Evolutionary conservation across 371 early-diverging fungal genomes (phyloP).

Genomic region (Mortierella sp.): DNA sequence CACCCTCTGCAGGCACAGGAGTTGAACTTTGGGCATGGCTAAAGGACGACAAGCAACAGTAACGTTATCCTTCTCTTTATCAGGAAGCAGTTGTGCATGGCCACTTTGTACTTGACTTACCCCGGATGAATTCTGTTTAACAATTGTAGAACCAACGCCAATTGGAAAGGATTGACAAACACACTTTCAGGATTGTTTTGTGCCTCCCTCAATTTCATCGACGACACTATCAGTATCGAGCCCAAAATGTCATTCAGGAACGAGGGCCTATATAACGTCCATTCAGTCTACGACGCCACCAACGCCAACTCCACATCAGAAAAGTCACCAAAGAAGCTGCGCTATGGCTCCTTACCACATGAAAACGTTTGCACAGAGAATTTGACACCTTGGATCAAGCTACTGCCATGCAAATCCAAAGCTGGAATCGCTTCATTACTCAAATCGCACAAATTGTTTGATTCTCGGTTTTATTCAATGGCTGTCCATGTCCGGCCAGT

Average conservation of each 20-base stretch:
- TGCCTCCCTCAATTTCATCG: constrained; percentile 95
- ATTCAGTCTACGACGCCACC: constrained; percentile 2
- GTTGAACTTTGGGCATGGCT: constrained; percentile 89
- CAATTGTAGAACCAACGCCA: constrained; percentile 65
- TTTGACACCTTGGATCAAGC: constrained; percentile 96
- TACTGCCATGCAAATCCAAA: constrained; percentile 93
- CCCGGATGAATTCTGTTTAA: not conserved
- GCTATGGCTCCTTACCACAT: constrained; percentile 87
- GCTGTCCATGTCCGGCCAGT: constrained; percentile 72
- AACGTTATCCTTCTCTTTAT: not conserved
- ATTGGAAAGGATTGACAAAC: constrained; percentile 92
- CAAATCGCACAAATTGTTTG: constrained; percentile 91
- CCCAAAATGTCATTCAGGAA: constrained; percentile 78
- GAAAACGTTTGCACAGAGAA: constrained; percentile 98
- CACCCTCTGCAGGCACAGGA: constrained; percentile 76
- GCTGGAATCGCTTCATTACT: constrained; percentile 88
- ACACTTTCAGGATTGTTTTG: constrained; percentile 94
- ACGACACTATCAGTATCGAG: constrained; percentile 79
- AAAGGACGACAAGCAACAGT: constrained; percentile 64
- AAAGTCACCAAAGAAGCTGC: constrained; percentile 57
- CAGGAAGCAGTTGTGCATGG: too few species aligned
- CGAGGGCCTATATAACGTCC: constrained; percentile 56
- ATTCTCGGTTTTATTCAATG: constrained; percentile 93
- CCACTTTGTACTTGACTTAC: not conserved
- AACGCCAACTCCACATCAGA: constrained; percentile 18